These are phyloP conservation scores for Lachnellula suecica DNA, from an alignment of 2,329 filamentous ascomycete genomes.

Conservation along the genomic window DNA sequence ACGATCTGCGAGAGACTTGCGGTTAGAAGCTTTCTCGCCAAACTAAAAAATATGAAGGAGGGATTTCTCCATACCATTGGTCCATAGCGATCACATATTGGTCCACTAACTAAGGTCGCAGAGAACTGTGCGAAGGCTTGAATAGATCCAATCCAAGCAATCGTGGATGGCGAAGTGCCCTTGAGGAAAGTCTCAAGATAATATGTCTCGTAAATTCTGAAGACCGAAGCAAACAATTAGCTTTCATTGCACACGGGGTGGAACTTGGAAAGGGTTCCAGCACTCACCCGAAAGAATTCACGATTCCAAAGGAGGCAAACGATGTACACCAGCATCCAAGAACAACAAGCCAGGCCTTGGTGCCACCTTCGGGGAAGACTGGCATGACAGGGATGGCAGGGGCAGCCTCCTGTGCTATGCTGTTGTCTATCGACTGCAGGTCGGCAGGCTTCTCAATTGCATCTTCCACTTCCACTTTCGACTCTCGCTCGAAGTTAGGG, in stretches of 20 bases:
- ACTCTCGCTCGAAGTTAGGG: too few relatives aligned
- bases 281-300: slow-evolving; percentile 42
- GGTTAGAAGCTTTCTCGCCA: too few relatives aligned
- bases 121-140: slow-evolving; percentile 51
- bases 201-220: slow-evolving; percentile 52
- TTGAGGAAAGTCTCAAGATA: slow-evolving; percentile 48
- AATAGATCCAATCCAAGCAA: slow-evolving; percentile 60
- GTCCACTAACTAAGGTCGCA: slow-evolving; percentile 54
- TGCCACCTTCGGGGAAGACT: slow-evolving; percentile 50
- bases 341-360: slow-evolving; percentile 56
- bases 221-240: slow-evolving; percentile 40
- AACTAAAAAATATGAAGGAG: too few relatives aligned
- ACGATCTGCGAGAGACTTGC: slow-evolving; percentile 39
- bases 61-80: slow-evolving; percentile 39
- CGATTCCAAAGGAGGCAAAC: slow-evolving; percentile 48
- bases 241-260: background rate
- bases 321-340: slow-evolving; percentile 39
- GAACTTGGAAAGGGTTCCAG: background rate
- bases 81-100: slow-evolving; percentile 62
- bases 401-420: background rate
- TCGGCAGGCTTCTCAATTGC: too few relatives aligned
- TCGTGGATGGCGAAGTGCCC: slow-evolving; percentile 49
- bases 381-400: background rate
- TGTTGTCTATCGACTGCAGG: too few relatives aligned
- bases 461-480: too few relatives aligned